Evolutionary conservation across 2,329 filamentous ascomycete genomes (phyloP).

Genomic region (Colletotrichum gloeosporioides): DNA sequence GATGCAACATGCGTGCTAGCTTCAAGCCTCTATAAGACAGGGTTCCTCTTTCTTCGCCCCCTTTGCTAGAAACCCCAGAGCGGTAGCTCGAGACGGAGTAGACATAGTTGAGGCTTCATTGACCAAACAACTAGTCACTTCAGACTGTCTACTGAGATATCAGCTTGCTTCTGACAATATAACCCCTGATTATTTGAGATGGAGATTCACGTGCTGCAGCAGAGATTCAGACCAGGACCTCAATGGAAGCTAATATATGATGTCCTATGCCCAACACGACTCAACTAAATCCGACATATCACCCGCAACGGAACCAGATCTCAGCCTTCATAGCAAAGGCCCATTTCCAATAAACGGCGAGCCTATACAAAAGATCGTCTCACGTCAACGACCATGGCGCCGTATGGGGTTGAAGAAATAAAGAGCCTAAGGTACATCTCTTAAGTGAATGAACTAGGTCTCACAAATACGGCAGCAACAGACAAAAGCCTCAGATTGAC

Average conservation of each 20-base stretch:
- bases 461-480: not conserved
- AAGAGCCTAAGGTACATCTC: not conserved
- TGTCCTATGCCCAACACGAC: not conserved
- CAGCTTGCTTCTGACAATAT: not conserved
- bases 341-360: not conserved
- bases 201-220: not conserved
- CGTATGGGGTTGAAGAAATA: not conserved
- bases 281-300: not conserved
- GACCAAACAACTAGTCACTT: not conserved
- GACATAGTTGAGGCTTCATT: not conserved
- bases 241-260: not conserved
- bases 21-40: not conserved
- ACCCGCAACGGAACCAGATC: not conserved
- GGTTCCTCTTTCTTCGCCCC: not conserved
- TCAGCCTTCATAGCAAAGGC: not conserved
- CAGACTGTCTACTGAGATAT: rapidly evolving
- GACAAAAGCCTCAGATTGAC: not conserved
- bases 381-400: not conserved
- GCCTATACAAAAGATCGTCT: not conserved
- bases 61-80: not conserved
- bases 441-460: not conserved
- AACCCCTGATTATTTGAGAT: not conserved
- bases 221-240: not conserved
- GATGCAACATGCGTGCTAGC: not conserved
- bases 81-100: not conserved